Percentiles rank a stretch among this genome's conserved stretches.
Evolutionary conservation across 306 rosid genomes (phyloP).

Genomic region (Casuarina cunninghamiana): DNA sequence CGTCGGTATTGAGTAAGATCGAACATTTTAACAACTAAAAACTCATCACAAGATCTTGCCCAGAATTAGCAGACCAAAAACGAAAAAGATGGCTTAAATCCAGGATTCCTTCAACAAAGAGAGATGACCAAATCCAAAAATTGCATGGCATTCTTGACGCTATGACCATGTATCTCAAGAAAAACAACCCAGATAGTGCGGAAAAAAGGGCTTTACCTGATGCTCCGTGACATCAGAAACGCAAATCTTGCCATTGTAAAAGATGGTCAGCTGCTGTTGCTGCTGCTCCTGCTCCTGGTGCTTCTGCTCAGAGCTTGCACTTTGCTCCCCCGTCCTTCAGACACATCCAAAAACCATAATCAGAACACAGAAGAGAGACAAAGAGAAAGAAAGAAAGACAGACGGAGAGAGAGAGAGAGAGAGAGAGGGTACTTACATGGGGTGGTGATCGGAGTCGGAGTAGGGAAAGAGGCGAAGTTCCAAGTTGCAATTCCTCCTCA

Average conservation of each 20-base stretch:
- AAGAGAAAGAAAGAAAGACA: neutral
- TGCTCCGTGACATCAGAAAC: conserved; percentile 62
- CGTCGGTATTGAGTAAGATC: no score
- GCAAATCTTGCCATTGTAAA: conserved; percentile 68
- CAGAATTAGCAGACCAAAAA: no score
- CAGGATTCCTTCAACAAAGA: neutral
- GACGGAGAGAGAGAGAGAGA: no score
- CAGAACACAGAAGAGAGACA: neutral
- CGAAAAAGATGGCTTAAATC: no score
- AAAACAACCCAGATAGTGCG: neutral
- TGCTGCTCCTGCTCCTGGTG: conserved; percentile 5
- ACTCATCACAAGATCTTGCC: no score
- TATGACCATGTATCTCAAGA: neutral
- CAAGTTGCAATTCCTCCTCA: conserved; percentile 66
- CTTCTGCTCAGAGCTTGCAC: conserved; percentile 18
- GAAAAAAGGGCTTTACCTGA: conserved; percentile 41
- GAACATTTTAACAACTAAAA: no score
- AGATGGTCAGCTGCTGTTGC: conserved; percentile 50
- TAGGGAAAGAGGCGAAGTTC: conserved; percentile 63
- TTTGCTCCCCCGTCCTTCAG: conserved; percentile 27
- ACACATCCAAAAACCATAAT: neutral
- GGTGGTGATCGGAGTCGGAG: conserved; percentile 17
- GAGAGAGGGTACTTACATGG: conserved; percentile 28
- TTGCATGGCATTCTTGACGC: no score
- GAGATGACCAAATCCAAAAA: neutral